A percentile compares a stretch with the other conserved stretches of the same genome.
Evolutionary conservation across 805 yeast species (phyloP).

Genomic region (Barnettozyma wickerhamii): DNA sequence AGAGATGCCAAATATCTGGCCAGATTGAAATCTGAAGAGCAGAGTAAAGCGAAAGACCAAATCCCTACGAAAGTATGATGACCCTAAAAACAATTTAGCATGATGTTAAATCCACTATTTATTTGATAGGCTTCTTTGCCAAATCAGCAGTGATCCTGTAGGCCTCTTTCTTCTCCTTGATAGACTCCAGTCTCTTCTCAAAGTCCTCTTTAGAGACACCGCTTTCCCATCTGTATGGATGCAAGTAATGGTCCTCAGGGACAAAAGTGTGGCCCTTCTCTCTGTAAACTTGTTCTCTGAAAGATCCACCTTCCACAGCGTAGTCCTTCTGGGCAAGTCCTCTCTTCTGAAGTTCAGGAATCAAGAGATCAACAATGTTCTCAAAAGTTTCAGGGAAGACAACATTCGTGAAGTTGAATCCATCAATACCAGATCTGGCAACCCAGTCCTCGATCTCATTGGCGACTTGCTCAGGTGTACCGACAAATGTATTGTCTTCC

Average conservation of each 20-base stretch:
- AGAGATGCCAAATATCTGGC: constrained; percentile 39
- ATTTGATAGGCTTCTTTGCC: not conserved
- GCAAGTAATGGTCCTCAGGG: constrained; percentile 16
- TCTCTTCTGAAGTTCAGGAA: constrained; percentile 34
- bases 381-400: constrained; percentile 36
- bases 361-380: constrained; percentile 33
- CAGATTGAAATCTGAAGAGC: constrained; percentile 23
- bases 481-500: constrained; percentile 19
- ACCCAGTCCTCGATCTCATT: constrained; percentile 38
- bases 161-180: constrained; percentile 1
- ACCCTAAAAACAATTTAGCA: too few species aligned
- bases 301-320: constrained; percentile 29
- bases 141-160: constrained; percentile 12
- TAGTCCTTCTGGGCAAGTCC: constrained; percentile 29
- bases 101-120: not conserved
- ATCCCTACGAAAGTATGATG: not conserved
- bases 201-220: constrained; percentile 26
- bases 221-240: constrained; percentile 20
- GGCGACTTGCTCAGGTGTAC: constrained; percentile 36
- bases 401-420: constrained; percentile 38
- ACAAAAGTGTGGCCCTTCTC: constrained; percentile 14
- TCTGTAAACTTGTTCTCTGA: constrained; percentile 33
- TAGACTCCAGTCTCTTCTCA: constrained; percentile 12
- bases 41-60: not conserved
- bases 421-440: constrained; percentile 36